phyloP scores from a whole-genome alignment of 257 asterid species.

The Primulina tabacum region DNA sequence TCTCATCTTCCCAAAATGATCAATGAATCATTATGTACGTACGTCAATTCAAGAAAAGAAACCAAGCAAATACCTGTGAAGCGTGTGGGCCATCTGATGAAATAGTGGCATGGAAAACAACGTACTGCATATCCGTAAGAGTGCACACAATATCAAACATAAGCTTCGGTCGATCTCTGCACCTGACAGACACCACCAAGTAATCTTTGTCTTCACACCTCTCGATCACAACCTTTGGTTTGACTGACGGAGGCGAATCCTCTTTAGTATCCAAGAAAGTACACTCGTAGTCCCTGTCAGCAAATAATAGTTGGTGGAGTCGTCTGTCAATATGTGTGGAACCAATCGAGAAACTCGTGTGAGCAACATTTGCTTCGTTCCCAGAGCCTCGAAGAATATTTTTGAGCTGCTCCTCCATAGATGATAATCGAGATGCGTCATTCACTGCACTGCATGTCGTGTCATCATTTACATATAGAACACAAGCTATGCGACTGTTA shows the following conservation, averaged over 20 bases:
- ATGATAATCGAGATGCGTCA: conserved; percentile 61
- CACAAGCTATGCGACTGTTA: conserved; percentile 82
- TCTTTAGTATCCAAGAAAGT: conserved; percentile 30
- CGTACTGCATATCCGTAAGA: conserved; percentile 87
- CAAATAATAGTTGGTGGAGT: conserved; percentile 88
- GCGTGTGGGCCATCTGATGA: conserved; percentile 86
- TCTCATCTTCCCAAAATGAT: background rate
- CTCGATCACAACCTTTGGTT: conserved; percentile 64
- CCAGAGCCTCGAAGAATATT: conserved; percentile 62
- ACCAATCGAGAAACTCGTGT: conserved; percentile 59
- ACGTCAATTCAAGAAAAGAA: background rate
- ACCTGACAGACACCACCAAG: conserved; percentile 76
- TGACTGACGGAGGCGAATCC: conserved; percentile 33
- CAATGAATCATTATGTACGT: background rate
- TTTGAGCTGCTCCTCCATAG: conserved; percentile 77
- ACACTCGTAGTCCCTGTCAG: conserved; percentile 82
- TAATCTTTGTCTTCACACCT: conserved; percentile 84
- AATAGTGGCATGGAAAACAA: conserved; percentile 86
- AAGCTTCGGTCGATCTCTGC: conserved; percentile 90
- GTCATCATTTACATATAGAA: conserved; percentile 72
- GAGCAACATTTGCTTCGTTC: conserved; percentile 44
- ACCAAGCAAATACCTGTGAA: conserved; percentile 55
- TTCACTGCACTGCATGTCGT: conserved; percentile 51
- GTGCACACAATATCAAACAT: conserved; percentile 98
- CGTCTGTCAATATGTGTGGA: conserved; percentile 79